These are phyloP conservation scores for Coemansia sp. DNA, from an alignment of 192 early-diverging fungal species.

Conservation along the genomic window DNA sequence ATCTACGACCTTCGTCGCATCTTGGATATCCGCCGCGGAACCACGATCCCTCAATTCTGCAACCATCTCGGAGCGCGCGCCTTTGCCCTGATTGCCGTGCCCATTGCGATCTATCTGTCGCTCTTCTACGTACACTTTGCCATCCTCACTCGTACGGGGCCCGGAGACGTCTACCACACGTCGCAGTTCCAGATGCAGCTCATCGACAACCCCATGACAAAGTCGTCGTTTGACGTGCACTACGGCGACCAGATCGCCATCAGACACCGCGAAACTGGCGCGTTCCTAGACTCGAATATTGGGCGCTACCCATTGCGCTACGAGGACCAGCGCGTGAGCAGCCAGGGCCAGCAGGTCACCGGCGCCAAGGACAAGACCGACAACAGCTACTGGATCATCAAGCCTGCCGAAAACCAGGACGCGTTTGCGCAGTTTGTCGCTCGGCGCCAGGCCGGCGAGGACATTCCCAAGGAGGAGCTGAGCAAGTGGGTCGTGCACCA, in stretches of 20 bases:
- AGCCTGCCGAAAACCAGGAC: constrained; percentile 36
- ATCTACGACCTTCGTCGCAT: constrained; percentile 92
- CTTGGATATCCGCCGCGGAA: constrained; percentile 80
- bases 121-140: constrained; percentile 97
- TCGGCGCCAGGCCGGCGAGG: constrained; percentile 29
- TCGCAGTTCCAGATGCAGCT: constrained; percentile 89
- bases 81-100: constrained; percentile 83
- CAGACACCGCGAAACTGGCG: constrained; percentile 74
- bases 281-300: constrained; percentile 79
- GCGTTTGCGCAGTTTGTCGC: constrained; percentile 29
- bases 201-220: constrained; percentile 74
- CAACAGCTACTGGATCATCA: constrained; percentile 71
- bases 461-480: constrained; percentile 30
- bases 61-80: constrained; percentile 92
- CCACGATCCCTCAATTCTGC: constrained; percentile 68
- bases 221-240: constrained; percentile 69
- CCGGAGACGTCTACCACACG: constrained; percentile 96
- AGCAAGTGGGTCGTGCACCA: constrained; percentile 61
- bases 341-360: constrained; percentile 84
- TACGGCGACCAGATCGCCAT: constrained; percentile 83
- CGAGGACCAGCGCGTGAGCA: constrained; percentile 88
- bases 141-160: constrained; percentile 81
- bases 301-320: constrained; percentile 87
- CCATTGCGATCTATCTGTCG: constrained; percentile 79
- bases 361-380: constrained; percentile 63